Base-by-base conservation (phyloP, 2,329 filamentous ascomycete genomes). In the Ambrosiella xylebori region DNA sequence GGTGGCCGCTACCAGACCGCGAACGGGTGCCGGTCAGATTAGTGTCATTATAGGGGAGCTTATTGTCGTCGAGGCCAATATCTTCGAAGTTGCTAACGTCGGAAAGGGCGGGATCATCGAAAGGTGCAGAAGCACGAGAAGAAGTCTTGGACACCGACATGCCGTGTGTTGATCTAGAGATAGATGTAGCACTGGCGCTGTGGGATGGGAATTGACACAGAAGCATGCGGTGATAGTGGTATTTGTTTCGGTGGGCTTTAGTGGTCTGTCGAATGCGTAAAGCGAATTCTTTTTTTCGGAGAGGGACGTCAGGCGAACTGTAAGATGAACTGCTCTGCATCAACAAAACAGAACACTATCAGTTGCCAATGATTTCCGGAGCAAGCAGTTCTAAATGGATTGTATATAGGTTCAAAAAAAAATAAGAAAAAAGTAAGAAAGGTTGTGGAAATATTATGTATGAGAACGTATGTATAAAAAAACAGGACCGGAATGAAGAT, bases 71-170 rank as follows among this genome's bases (percentile, higher is more conserved):
- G 37, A 97, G 80, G 11, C 86, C 88, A 67, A 96, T 95, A 63
- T 96, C 91, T 68, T 97, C 91, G 65, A 96, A 96, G 68, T 96
- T 83, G 62, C 81, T 82, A 59, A 85, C 79, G 66, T 95, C 87
- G 56, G 81, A 77, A 51, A 86, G 73, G 55, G 82, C 80, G 65
- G 84, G 81, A 64, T 87, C 86, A 65, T 88, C 85, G 65, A 83
- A 85, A 61, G 80, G 82, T 59, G 85, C 83, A 41, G 89, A 95
- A 64, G 84, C 85, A 65, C 91, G 86, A 54, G 88, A 95, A 4
- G 88, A 94, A 36, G 88, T 89, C 70, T 91, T 94, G 61, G 88
- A 94, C 64, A 74, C 71, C 54, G 85, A 88, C 71, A 95, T 81
- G 65, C 88, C 86, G 51, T 39, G 51, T 36, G 51, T 37, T 8